Conservation (phyloP, 768 basidiomycete genomes). For the Russula ochroleuca region DNA sequence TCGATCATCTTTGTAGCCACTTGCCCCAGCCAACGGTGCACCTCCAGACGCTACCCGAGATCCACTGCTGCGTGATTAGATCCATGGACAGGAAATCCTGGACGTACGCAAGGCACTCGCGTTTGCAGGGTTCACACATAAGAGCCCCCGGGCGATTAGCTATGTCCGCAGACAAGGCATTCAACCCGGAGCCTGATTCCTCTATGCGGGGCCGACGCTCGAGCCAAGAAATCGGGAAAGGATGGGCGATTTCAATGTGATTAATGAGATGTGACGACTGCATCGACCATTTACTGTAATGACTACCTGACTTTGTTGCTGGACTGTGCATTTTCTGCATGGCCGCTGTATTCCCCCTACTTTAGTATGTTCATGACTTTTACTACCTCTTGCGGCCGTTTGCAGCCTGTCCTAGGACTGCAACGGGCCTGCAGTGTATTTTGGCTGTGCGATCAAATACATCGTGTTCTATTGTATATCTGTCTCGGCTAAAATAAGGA, state of each 20-base stretch:
- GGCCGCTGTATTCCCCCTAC: constrained; percentile 15
- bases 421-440: constrained; percentile 13
- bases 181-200: constrained; percentile 53
- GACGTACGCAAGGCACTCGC: constrained; percentile 88
- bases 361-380: constrained; percentile 15
- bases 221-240: constrained; percentile 58
- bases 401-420: constrained; percentile 2
- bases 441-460: constrained; percentile 14
- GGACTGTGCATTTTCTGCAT: constrained; percentile 17
- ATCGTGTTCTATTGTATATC: constrained; percentile 17
- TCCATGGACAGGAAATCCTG: constrained; percentile 82
- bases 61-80: constrained; percentile 79
- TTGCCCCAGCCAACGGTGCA: constrained; percentile 83
- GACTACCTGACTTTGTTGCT: constrained; percentile 8
- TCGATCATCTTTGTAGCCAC: constrained; percentile 56
- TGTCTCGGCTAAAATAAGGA: constrained; percentile 20
- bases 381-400: background rate
- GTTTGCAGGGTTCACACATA: constrained; percentile 89
- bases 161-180: constrained; percentile 72
- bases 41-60: constrained; percentile 83
- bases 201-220: constrained; percentile 64
- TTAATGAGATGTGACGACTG: constrained; percentile 19
- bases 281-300: constrained; percentile 10
- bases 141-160: constrained; percentile 72
- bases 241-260: constrained; percentile 83